phyloP scores from a whole-genome alignment of 768 basidiomycete genomes.

The Mycena albidolilacea region DNA sequence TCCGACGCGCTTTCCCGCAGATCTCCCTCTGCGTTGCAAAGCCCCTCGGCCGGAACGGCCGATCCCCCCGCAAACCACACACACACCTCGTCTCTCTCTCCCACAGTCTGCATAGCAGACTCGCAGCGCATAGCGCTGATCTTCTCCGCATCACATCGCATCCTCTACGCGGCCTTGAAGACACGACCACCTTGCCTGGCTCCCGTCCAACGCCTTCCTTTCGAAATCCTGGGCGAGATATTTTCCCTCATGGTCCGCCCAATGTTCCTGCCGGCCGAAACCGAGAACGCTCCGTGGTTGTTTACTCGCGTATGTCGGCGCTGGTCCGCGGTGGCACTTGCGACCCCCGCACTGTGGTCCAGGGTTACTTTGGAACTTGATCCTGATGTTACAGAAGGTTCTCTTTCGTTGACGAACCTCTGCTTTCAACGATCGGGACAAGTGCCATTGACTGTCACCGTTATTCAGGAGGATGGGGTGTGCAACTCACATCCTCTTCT shows the following conservation, averaged over 20 bases:
- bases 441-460: slow-evolving; percentile 9
- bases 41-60: no score
- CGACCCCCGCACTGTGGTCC: slow-evolving; percentile 21
- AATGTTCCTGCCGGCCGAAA: background rate
- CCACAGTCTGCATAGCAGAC: no score
- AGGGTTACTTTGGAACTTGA: slow-evolving; percentile 16
- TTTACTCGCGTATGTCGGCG: slow-evolving; percentile 15
- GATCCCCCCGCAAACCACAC: no score
- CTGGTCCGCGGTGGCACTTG: slow-evolving; percentile 20
- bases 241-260: slow-evolving; percentile 3
- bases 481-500: slow-evolving; percentile 1
- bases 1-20: no score
- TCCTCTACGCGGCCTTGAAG: no score
- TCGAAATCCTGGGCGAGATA: slow-evolving; percentile 22
- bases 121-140: no score
- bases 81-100: no score
- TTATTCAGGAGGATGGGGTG: background rate
- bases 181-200: no score
- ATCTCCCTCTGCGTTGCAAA: no score
- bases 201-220: slow-evolving; percentile 12
- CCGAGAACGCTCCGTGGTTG: slow-evolving; percentile 22
- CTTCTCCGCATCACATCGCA: no score
- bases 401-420: slow-evolving; percentile 9
- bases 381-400: background rate
- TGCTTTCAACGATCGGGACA: background rate